A percentile compares a stretch with the other conserved stretches of the same genome.
phyloP scores from a whole-genome alignment of 371 early-diverging fungal genomes.

The Rhizopus sp. region DNA sequence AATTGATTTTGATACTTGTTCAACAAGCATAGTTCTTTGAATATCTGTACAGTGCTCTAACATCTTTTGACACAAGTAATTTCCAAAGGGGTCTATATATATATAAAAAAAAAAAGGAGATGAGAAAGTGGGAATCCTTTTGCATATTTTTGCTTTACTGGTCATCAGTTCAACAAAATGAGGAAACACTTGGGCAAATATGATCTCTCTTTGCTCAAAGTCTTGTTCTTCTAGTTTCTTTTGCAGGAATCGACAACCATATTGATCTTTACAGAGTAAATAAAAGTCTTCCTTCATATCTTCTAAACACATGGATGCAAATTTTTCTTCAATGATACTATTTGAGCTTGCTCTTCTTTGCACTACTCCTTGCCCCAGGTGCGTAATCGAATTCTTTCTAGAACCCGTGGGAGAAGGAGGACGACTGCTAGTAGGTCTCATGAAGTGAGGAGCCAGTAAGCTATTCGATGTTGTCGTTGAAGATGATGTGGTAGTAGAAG shows the following conservation, averaged over 20 bases:
- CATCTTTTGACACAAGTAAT: constrained; percentile 89
- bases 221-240: constrained; percentile 81
- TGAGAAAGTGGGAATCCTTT: neutral
- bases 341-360: constrained; percentile 15
- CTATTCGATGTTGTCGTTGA: constrained; percentile 22
- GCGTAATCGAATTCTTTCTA: constrained; percentile 18
- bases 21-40: constrained; percentile 75
- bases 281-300: constrained; percentile 75
- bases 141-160: constrained; percentile 35
- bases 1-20: constrained; percentile 72
- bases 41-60: constrained; percentile 78
- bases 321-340: constrained; percentile 54
- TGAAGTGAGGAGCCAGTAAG: constrained; percentile 28
- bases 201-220: constrained; percentile 59
- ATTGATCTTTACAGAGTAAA: constrained; percentile 85
- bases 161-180: constrained; percentile 87
- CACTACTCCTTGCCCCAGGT: constrained; percentile 2
- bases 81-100: constrained; percentile 83
- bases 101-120: constrained; percentile 7
- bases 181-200: constrained; percentile 74
- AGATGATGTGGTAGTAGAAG: constrained; percentile 9
- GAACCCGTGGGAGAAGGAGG: constrained; percentile 24
- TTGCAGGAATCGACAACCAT: constrained; percentile 89
- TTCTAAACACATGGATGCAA: constrained; percentile 63
- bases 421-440: constrained; percentile 18